phyloP scores from a whole-genome alignment of 2,329 filamentous ascomycete species.

The Exophiala spinifera region DNA sequence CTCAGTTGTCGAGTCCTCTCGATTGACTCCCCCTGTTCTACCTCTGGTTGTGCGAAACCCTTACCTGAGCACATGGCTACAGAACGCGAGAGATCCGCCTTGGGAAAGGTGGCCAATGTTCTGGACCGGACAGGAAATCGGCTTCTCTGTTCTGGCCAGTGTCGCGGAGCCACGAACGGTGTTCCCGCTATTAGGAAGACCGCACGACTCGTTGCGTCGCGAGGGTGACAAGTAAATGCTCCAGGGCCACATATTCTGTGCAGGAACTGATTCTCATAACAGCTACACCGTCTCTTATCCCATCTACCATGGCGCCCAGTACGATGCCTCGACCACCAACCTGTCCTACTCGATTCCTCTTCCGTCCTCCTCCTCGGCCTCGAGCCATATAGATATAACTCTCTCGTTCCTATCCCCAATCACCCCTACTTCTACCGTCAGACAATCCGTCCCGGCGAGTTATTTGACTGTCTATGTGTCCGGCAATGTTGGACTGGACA shows the following conservation, averaged over 20 bases:
- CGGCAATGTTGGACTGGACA: slow-evolving; percentile 61
- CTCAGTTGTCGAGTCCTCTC: slow-evolving; percentile 19
- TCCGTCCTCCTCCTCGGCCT: slow-evolving; percentile 37
- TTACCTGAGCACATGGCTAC: slow-evolving; percentile 69
- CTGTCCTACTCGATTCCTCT: slow-evolving; percentile 61
- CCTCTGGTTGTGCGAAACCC: slow-evolving; percentile 72
- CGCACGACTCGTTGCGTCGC: slow-evolving; percentile 62
- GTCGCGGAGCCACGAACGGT: slow-evolving; percentile 58
- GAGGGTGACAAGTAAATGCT: slow-evolving; percentile 60
- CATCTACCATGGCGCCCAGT: slow-evolving; percentile 58
- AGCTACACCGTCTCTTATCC: slow-evolving; percentile 60
- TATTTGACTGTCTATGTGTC: slow-evolving; percentile 71
- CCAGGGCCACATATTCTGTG: slow-evolving; percentile 36
- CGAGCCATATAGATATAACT: slow-evolving; percentile 46
- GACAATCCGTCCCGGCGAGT: slow-evolving; percentile 77
- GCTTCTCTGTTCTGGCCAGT: slow-evolving; percentile 61
- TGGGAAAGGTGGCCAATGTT: slow-evolving; percentile 88
- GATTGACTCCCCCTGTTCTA: slow-evolving; percentile 56
- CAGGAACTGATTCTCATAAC: slow-evolving; percentile 5
- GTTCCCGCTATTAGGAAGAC: slow-evolving; percentile 63
- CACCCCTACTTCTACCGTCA: slow-evolving; percentile 74
- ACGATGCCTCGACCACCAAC: slow-evolving; percentile 69
- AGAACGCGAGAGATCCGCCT: slow-evolving; percentile 66
- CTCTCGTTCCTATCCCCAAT: slow-evolving; percentile 72
- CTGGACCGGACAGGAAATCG: slow-evolving; percentile 68